These are phyloP conservation scores for Epichloe gansuensis DNA, from an alignment of 2,329 filamentous ascomycete species.

Conservation along the genomic window DNA sequence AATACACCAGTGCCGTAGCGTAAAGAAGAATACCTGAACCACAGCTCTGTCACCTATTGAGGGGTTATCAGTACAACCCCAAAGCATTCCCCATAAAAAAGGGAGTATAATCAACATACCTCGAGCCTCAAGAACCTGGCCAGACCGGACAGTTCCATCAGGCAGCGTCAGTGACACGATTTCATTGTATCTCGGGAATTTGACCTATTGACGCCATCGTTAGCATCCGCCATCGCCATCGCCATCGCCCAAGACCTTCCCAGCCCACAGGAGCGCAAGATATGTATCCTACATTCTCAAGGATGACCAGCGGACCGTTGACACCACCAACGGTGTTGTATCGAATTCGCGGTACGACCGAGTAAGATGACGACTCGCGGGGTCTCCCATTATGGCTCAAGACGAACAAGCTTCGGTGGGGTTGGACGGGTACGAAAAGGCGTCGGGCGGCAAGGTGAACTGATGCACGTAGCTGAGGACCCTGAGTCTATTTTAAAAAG, in stretches of 20 bases:
- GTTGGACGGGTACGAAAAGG: background rate
- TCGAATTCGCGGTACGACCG: conserved; percentile 52
- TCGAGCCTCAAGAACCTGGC: conserved; percentile 94
- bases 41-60: conserved; percentile 73
- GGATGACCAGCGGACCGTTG: conserved; percentile 93
- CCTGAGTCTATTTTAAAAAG: background rate
- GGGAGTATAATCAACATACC: conserved; percentile 39
- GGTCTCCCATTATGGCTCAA: conserved; percentile 37
- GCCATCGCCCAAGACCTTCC: background rate
- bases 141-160: conserved; percentile 86
- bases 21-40: conserved; percentile 59
- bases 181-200: conserved; percentile 95
- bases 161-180: conserved; percentile 93
- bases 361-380: conserved; percentile 48
- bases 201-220: conserved; percentile 52
- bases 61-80: conserved; percentile 1
- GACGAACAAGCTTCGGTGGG: conserved; percentile 6
- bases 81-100: background rate
- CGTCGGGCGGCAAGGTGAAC: background rate
- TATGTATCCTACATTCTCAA: conserved; percentile 65
- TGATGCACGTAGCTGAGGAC: background rate
- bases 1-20: conserved; percentile 2
- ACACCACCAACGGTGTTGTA: conserved; percentile 99
- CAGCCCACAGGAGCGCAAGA: background rate
- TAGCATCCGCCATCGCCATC: conserved; percentile 1